Base-by-base conservation (phyloP, 139 green algal species). In the Micractinium sp. region DNA sequence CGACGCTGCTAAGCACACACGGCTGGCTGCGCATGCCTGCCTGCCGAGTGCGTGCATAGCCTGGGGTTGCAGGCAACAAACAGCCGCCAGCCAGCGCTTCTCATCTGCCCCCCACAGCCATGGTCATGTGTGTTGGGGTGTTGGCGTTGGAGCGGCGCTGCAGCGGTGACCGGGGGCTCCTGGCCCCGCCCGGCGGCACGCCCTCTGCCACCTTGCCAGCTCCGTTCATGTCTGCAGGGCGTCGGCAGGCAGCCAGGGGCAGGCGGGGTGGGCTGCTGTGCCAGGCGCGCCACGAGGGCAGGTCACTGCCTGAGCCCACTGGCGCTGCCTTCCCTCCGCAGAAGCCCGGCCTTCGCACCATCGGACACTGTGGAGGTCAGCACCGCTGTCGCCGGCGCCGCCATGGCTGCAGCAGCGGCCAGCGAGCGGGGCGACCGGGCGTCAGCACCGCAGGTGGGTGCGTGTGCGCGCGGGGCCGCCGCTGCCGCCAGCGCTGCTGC, bases 81-180 rank as follows among this genome's bases (percentile, higher is more conserved):
- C 14, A 14, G 1, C 71, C 71, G 31, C 71, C 31, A 33, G 71
- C 71, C 3, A 38, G 71, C 71, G 71, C 71, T 9, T 56, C 47
- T 56, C 47, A 56, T 56, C 47, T 56, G 47, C 7, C 47, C 47
- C 47, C 47, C 47, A 56, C 47, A 56, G 47, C 7, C 47, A 56
- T 56, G 7, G 47, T 16, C 47, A 56, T 56, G 47, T 56, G 47
- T 38, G 31, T 77, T 3, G 71, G 71, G 31, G 71, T 77, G 71
- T 77, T 77, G 31, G 35, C 31, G 71, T 77, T 77, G 29, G 71
- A 77, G 71, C 71, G 71, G 71, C 71, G 71, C 71, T 77, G 71
- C 71, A 77, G 71, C 71, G 71, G 71, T n/a, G 71, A 77, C 31
- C 31, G 71, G 31, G 71, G 71, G 71, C 71, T 77, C 71, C 31